Percentiles rank a stretch among this genome's conserved stretches.
These are phyloP conservation scores for Arthrinium puccinioides DNA, from an alignment of 2,329 filamentous ascomycete genomes.

Conservation along the genomic window DNA sequence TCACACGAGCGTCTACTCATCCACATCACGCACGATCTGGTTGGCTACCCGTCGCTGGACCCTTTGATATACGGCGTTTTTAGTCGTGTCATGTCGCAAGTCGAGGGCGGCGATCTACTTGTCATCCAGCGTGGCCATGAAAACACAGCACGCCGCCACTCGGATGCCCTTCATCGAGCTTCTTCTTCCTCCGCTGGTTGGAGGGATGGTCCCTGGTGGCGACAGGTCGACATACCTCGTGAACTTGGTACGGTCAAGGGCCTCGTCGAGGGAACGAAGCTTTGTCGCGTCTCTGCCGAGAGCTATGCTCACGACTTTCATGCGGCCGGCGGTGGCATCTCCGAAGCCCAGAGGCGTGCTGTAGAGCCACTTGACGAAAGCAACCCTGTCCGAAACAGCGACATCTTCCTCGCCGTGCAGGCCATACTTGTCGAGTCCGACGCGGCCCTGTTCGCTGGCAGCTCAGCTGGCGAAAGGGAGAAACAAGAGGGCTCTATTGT, in stretches of 20 bases:
- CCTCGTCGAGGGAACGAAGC: constrained; percentile 79
- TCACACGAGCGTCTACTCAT: constrained; percentile 96
- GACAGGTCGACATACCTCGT: constrained; percentile 60
- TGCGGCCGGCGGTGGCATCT: constrained; percentile 66
- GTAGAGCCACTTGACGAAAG: constrained; percentile 71
- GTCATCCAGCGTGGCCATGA: constrained; percentile 93
- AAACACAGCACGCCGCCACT: constrained; percentile 60
- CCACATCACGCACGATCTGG: constrained; percentile 92
- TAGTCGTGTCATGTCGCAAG: constrained; percentile 95
- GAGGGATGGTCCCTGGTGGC: constrained; percentile 97
- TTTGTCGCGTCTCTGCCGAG: constrained; percentile 84
- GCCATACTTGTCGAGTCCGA: constrained; percentile 64
- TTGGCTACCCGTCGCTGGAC: constrained; percentile 90
- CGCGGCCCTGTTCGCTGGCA: constrained; percentile 59
- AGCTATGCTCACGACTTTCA: constrained; percentile 84
- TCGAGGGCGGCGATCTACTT: constrained; percentile 90
- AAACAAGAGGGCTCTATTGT: constrained; percentile 46
- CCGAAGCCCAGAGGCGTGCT: constrained; percentile 71
- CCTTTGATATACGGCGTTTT: constrained; percentile 89
- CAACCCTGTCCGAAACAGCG: constrained; percentile 86
- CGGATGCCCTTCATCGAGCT: constrained; percentile 46
- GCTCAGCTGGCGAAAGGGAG: constrained; percentile 44
- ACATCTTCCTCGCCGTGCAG: constrained; percentile 94
- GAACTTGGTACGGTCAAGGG: constrained; percentile 73
- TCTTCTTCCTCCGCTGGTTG: constrained; percentile 59